phyloP scores from a whole-genome alignment of 371 early-diverging fungal species.

The Thermomucor indicae-seudaticae region DNA sequence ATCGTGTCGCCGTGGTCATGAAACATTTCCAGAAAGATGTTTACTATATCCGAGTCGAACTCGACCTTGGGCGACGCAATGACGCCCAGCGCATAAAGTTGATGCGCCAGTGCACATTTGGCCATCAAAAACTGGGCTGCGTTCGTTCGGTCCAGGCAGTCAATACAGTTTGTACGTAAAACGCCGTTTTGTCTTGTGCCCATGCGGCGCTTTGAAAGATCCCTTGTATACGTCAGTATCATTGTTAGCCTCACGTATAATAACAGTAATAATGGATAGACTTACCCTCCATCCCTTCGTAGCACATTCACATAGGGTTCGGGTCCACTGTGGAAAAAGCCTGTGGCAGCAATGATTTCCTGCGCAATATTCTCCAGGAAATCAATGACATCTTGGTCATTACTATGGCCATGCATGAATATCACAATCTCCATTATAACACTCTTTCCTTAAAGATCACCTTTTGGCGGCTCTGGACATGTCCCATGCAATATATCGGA shows the following conservation, averaged over 20 bases:
- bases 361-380: constrained; percentile 87
- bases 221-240: neutral
- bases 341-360: constrained; percentile 79
- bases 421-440: neutral
- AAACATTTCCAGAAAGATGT: constrained; percentile 95
- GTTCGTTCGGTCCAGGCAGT: constrained; percentile 99
- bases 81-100: constrained; percentile 87
- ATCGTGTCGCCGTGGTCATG: constrained; percentile 98
- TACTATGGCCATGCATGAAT: constrained; percentile 25
- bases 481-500: constrained; percentile 93
- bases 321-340: constrained; percentile 90
- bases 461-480: constrained; percentile 96
- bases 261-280: neutral
- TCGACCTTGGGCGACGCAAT: constrained; percentile 75
- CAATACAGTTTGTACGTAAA: constrained; percentile 98
- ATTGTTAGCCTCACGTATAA: neutral
- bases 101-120: constrained; percentile 90
- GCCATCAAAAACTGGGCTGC: constrained; percentile 98
- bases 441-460: no score
- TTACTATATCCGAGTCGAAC: constrained; percentile 90
- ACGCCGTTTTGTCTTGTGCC: constrained; percentile 76
- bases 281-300: constrained; percentile 13
- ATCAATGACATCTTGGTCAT: constrained; percentile 87
- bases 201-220: constrained; percentile 2
- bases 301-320: constrained; percentile 59